Evolutionary conservation across 2,329 filamentous ascomycete species (phyloP).

Genomic region (Penicillium sp.): DNA sequence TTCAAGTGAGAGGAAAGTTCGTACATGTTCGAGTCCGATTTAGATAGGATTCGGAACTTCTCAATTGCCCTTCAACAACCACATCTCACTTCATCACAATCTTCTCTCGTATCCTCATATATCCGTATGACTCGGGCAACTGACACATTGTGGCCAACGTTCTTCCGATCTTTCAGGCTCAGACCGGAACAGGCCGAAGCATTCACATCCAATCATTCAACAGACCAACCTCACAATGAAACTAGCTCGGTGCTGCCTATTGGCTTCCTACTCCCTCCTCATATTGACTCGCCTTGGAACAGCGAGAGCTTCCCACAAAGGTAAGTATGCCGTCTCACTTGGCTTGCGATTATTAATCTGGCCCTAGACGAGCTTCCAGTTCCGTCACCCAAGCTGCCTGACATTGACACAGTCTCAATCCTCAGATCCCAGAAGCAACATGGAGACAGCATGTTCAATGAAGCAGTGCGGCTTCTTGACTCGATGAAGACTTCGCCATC

Average conservation of each 20-base stretch:
- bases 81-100: background rate
- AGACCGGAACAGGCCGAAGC: background rate
- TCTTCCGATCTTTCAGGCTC: background rate
- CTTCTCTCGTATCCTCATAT: background rate
- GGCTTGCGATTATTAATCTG: background rate
- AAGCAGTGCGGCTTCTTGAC: constrained; percentile 48
- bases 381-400: background rate
- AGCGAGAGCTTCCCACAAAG: background rate
- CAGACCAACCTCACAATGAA: background rate
- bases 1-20: too few species aligned
- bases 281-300: background rate
- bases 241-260: background rate
- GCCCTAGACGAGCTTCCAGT: constrained; percentile 4
- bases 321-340: background rate
- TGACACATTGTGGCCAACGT: background rate
- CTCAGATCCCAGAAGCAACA: constrained; percentile 25
- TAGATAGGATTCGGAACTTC: too few species aligned
- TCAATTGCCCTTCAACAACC: background rate
- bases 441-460: constrained; percentile 40
- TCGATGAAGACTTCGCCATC: constrained; percentile 50
- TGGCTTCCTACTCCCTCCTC: background rate
- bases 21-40: too few species aligned
- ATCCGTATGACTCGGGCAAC: background rate
- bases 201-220: background rate
- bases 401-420: constrained; percentile 31